These are phyloP conservation scores for Symbiodinium pilosum DNA, from an alignment of 73 alveolate species.

Conservation along the genomic window DNA sequence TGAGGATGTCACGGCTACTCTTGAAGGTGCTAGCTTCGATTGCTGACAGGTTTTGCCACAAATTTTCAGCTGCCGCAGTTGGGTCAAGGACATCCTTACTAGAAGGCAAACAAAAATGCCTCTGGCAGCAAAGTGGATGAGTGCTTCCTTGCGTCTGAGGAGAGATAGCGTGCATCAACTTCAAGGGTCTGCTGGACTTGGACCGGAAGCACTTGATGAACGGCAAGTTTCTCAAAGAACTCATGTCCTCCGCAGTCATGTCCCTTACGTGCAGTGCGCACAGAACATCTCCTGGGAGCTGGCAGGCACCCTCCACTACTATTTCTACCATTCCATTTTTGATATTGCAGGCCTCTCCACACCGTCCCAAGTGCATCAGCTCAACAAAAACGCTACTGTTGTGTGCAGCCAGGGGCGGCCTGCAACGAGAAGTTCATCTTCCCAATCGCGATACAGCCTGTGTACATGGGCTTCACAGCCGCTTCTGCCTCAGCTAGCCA, in stretches of 20 bases:
- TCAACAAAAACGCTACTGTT: too few relatives aligned
- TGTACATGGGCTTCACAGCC: constrained; percentile 70
- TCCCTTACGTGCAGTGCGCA: too few relatives aligned
- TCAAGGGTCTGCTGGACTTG: constrained; percentile 51
- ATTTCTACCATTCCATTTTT: constrained; percentile 83
- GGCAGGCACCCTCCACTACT: constrained; percentile 77
- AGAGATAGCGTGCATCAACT: constrained; percentile 77
- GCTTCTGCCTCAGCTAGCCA: background rate
- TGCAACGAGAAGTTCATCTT: constrained; percentile 90
- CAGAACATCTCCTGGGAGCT: too few relatives aligned
- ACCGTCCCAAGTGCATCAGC: too few relatives aligned
- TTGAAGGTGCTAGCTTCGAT: background rate
- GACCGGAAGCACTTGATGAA: constrained; percentile 60
- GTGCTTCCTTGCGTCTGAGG: constrained; percentile 27
- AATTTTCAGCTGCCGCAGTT: constrained; percentile 88
- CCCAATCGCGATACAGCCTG: constrained; percentile 85
- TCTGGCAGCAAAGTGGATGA: background rate
- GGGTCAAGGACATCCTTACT: constrained; percentile 43
- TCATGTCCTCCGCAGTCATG: too few relatives aligned
- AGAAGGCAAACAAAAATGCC: background rate
- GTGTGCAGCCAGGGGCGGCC: constrained; percentile 48
- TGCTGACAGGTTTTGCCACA: constrained; percentile 66
- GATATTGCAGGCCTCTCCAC: constrained; percentile 71
- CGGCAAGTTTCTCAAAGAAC: constrained; percentile 10
- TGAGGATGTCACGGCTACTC: background rate